Evolutionary conservation across 768 basidiomycete genomes (phyloP).

Genomic region (Serendipita sp.): DNA sequence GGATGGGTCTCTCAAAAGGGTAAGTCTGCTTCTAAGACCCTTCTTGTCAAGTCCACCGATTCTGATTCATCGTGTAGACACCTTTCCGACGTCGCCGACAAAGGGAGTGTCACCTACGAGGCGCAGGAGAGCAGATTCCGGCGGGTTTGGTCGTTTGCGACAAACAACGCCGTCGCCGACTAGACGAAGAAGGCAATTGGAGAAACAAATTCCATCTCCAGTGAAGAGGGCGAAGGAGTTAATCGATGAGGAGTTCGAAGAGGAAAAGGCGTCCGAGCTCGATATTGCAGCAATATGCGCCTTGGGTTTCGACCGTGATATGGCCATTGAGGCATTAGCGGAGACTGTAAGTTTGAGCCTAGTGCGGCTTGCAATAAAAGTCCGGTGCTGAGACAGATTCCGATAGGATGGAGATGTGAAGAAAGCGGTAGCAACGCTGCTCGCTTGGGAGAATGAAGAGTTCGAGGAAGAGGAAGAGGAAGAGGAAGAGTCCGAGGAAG

Average conservation of each 20-base stretch:
- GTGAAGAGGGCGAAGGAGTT: constrained; percentile 1
- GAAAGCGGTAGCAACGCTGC: neutral
- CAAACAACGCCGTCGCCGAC: constrained; percentile 1
- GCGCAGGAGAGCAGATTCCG: neutral
- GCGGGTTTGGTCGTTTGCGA: neutral
- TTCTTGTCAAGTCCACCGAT: neutral
- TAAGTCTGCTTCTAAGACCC: neutral
- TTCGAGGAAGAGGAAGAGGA: neutral
- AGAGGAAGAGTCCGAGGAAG: neutral
- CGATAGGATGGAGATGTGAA: constrained; percentile 4
- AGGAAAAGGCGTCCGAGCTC: neutral
- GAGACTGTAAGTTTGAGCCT: neutral
- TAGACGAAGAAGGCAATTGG: neutral
- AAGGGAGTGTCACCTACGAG: neutral
- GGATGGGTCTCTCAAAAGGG: neutral
- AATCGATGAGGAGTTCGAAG: neutral
- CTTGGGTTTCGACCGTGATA: neutral
- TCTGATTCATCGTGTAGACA: neutral
- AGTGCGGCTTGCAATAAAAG: neutral
- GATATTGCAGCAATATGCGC: constrained; percentile 2
- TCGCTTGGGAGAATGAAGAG: neutral
- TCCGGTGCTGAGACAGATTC: neutral
- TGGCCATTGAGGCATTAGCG: constrained; percentile 1
- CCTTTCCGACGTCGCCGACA: neutral
- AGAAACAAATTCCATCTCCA: neutral